These are phyloP conservation scores for Arthrobotrys pseudoclavata DNA, from an alignment of 2,329 filamentous ascomycete species.

Conservation along the genomic window DNA sequence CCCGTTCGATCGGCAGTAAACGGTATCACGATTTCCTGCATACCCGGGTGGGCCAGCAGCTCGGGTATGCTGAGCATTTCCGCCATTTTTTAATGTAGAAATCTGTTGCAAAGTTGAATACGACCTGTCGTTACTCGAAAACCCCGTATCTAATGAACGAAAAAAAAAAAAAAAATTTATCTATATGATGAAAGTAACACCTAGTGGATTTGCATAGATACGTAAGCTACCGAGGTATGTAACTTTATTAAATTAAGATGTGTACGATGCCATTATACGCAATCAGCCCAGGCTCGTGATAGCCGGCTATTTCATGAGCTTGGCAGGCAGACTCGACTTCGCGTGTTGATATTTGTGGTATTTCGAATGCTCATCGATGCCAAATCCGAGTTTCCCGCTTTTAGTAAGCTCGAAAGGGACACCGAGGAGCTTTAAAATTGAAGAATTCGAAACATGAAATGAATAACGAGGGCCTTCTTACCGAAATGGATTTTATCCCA, in stretches of 20 bases:
- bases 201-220: conserved; percentile 1
- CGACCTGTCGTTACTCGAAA: background rate
- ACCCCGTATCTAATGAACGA: background rate
- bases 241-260: conserved; percentile 1
- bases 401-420: background rate
- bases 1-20: conserved; percentile 31
- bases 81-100: too few species aligned
- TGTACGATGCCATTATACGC: conserved; percentile 20
- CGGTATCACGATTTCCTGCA: conserved; percentile 51
- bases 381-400: conserved; percentile 4
- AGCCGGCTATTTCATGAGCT: conserved; percentile 11
- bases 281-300: conserved; percentile 17
- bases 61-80: conserved; percentile 39
- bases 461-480: background rate
- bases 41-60: conserved; percentile 55
- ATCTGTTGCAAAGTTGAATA: background rate
- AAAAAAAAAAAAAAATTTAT: background rate
- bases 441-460: background rate
- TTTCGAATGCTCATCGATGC: conserved; percentile 15
- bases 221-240: conserved; percentile 24
- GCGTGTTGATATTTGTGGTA: conserved; percentile 21
- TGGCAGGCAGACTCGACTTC: conserved; percentile 16
- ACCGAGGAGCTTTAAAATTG: background rate
- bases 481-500: background rate
- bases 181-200: background rate